These are phyloP conservation scores for Sutorius eximius DNA, from an alignment of 1,284 basidiomycete genomes.

Conservation along the genomic window DNA sequence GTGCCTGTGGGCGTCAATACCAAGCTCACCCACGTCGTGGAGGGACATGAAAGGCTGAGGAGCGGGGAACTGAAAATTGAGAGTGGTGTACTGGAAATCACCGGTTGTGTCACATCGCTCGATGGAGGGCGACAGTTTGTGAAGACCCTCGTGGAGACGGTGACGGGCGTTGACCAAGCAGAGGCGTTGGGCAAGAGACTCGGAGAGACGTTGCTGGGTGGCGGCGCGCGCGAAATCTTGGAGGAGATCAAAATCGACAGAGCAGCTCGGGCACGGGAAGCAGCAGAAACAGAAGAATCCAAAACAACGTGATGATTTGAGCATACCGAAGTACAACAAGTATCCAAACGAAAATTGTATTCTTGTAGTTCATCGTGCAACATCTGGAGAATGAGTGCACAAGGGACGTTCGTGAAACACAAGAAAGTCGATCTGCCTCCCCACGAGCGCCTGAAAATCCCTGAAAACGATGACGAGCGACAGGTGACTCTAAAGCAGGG, in stretches of 20 bases:
- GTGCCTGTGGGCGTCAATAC: conserved; percentile 92
- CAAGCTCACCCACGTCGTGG: conserved; percentile 34
- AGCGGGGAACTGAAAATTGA: conserved; percentile 29
- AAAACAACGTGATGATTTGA: conserved; percentile 9
- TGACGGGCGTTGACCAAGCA: conserved; percentile 60
- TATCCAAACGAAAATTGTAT: conserved; percentile 10
- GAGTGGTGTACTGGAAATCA: conserved; percentile 53
- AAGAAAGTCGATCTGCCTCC: conserved; percentile 44
- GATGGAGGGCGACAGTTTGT: conserved; percentile 73
- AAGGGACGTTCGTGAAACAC: conserved; percentile 33
- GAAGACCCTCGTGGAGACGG: conserved; percentile 55
- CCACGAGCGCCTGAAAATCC: conserved; percentile 51
- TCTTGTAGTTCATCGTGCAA: conserved; percentile 37
- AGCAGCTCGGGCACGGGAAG: conserved; percentile 52
- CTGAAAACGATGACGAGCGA: conserved; percentile 32
- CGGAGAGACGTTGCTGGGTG: conserved; percentile 61
- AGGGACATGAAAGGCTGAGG: conserved; percentile 30
- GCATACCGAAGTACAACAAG: conserved; percentile 11
- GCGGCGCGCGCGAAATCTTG: conserved; percentile 75
- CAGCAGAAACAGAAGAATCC: conserved; percentile 25
- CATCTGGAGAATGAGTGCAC: conserved; percentile 32
- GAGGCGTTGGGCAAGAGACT: conserved; percentile 68
- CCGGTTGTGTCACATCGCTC: conserved; percentile 79
- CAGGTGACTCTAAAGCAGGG: conserved; percentile 44
- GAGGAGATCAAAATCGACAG: conserved; percentile 76